A percentile compares a stretch with the other conserved stretches of the same genome.
phyloP scores from a whole-genome alignment of 2,329 filamentous ascomycete species.

The Zymoseptoria tritici region DNA sequence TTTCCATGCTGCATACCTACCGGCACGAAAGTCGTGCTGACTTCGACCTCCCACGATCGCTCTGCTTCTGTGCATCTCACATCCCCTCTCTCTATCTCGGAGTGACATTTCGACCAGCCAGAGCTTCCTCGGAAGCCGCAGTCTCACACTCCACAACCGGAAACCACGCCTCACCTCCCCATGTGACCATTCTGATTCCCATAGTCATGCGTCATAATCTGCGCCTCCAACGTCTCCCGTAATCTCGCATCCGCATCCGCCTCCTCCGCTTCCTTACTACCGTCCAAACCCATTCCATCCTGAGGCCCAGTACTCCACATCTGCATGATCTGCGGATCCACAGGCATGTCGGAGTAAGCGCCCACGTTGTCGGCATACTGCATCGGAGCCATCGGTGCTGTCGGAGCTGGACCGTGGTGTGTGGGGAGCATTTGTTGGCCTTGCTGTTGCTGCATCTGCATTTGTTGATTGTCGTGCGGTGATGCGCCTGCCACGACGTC shows the following conservation, averaged over 20 bases:
- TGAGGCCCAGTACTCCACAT: conserved; percentile 1
- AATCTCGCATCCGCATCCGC: conserved; percentile 3
- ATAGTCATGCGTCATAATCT: neutral
- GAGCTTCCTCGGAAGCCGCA: neutral
- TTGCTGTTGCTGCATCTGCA: neutral
- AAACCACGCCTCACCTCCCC: neutral
- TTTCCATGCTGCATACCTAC: too few relatives aligned
- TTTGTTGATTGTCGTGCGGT: neutral
- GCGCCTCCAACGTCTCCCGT: conserved; percentile 6
- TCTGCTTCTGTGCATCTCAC: too few relatives aligned
- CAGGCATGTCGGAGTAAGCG: conserved; percentile 47
- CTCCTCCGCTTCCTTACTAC: neutral
- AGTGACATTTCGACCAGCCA: too few relatives aligned
- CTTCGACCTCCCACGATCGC: too few relatives aligned
- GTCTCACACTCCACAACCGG: neutral
- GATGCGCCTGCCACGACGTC: neutral
- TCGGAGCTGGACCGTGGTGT: conserved; percentile 2
- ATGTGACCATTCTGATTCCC: neutral
- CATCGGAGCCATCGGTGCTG: conserved; percentile 31
- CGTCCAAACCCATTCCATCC: conserved; percentile 1
- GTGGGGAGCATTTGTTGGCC: neutral
- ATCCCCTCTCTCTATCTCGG: too few relatives aligned
- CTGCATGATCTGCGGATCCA: conserved; percentile 55
- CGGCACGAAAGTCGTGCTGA: too few relatives aligned
- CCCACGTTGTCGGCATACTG: conserved; percentile 20